phyloP scores from a whole-genome alignment of 2,329 filamentous ascomycete species.

The Colletotrichum scovillei region DNA sequence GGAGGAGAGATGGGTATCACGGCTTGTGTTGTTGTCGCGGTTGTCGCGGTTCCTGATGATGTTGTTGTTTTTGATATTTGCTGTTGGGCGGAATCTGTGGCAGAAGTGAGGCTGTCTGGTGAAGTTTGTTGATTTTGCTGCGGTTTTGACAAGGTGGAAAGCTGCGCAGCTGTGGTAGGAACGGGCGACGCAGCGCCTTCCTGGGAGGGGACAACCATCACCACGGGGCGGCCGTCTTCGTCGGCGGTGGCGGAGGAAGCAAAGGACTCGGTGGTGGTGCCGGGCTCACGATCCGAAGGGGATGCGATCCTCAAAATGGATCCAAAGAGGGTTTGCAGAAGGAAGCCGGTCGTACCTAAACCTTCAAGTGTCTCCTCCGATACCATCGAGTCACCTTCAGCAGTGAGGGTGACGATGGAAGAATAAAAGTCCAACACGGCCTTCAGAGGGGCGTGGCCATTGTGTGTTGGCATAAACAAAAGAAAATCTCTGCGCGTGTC shows the following conservation, averaged over 20 bases:
- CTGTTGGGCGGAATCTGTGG: slow-evolving; percentile 7
- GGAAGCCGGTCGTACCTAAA: slow-evolving; percentile 86
- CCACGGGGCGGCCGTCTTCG: slow-evolving; percentile 12
- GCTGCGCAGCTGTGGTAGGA: slow-evolving; percentile 20
- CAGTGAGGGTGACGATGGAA: slow-evolving; percentile 86
- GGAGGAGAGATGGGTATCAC: slow-evolving; percentile 7
- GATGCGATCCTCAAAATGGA: slow-evolving; percentile 77
- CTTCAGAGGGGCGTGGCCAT: slow-evolving; percentile 77
- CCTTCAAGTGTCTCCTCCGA: slow-evolving; percentile 92
- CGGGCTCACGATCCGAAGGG: slow-evolving; percentile 49
- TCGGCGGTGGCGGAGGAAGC: slow-evolving; percentile 2
- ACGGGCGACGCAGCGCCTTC: slow-evolving; percentile 18
- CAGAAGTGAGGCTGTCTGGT: slow-evolving; percentile 2
- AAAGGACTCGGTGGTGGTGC: slow-evolving; percentile 36
- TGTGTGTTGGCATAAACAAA: slow-evolving; percentile 80
- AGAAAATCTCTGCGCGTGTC: slow-evolving; percentile 80
- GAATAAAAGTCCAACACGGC: slow-evolving; percentile 92
- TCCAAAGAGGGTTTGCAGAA: slow-evolving; percentile 81
- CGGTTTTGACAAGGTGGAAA: slow-evolving; percentile 29
- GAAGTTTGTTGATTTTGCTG: slow-evolving; percentile 18
- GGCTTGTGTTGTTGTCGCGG: neutral
- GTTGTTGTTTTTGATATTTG: slow-evolving; percentile 3
- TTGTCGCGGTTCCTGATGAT: neutral
- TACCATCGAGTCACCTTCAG: slow-evolving; percentile 93
- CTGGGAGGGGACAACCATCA: slow-evolving; percentile 8